Conservation (phyloP, 202 grass and related monocot genomes). For the Zoysia matrella region DNA sequence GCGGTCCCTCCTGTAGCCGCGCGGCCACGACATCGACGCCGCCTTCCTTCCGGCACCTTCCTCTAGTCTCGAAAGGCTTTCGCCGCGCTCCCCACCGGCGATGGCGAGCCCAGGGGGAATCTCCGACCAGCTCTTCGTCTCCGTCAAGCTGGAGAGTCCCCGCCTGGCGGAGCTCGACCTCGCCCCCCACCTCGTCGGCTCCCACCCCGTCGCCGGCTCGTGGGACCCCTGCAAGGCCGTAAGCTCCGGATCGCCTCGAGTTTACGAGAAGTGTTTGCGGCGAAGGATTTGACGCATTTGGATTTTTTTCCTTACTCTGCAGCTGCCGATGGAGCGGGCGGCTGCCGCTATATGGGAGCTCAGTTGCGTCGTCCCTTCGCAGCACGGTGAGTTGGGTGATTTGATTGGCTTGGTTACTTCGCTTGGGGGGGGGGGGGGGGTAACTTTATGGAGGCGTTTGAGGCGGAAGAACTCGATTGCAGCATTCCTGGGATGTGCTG, state of each 20-base stretch:
- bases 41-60: conserved; percentile 37
- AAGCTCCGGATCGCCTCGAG: conserved; percentile 30
- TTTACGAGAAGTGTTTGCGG: conserved; percentile 6
- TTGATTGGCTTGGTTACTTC: not conserved
- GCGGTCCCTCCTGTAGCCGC: conserved; percentile 35
- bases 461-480: not conserved
- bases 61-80: conserved; percentile 1
- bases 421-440: not conserved
- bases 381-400: conserved; percentile 60
- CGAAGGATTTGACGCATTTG: conserved; percentile 27
- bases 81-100: conserved; percentile 39
- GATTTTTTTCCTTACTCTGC: not conserved
- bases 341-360: conserved; percentile 77
- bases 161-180: conserved; percentile 57
- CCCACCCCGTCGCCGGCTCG: conserved; percentile 68
- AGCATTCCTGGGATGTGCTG: not conserved
- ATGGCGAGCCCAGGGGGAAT: conserved; percentile 62
- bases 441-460: not conserved
- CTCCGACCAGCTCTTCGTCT: conserved; percentile 72
- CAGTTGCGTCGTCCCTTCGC: conserved; percentile 76
- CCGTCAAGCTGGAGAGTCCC: conserved; percentile 72
- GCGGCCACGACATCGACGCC: conserved; percentile 25
- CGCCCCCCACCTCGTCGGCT: conserved; percentile 77
- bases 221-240: conserved; percentile 88
- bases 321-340: conserved; percentile 78